These are phyloP conservation scores for Funneliformis caledonium DNA, from an alignment of 371 early-diverging fungal genomes.

Conservation along the genomic window DNA sequence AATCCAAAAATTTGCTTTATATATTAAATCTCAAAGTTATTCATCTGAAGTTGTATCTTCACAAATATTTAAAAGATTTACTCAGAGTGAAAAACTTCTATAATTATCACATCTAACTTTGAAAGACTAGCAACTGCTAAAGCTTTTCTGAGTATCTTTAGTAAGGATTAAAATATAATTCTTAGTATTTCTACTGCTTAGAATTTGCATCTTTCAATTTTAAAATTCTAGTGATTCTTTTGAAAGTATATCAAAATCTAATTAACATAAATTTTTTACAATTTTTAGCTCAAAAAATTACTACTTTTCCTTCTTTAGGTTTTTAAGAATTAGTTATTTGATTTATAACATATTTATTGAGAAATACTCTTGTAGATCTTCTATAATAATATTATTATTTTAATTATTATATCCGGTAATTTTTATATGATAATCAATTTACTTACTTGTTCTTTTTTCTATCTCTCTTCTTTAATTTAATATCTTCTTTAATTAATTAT, in stretches of 20 bases:
- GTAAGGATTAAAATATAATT: conserved; percentile 98
- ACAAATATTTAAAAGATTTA: conserved; percentile 98
- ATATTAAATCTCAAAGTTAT: too few species aligned
- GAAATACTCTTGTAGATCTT: too few species aligned
- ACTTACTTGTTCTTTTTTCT: conserved; percentile 60
- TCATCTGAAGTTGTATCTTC: conserved; percentile 86
- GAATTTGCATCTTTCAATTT: conserved; percentile 99
- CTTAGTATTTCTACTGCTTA: conserved; percentile 77
- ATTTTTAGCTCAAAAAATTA: too few species aligned
- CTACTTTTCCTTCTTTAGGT: too few species aligned
- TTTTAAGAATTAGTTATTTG: too few species aligned
- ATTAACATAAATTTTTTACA: neutral
- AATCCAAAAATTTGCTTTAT: conserved; percentile 95
- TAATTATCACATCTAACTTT: conserved; percentile 94
- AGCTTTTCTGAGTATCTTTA: conserved; percentile 99
- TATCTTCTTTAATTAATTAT: too few species aligned
- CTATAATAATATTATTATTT: too few species aligned
- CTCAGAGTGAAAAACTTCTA: conserved; percentile 99
- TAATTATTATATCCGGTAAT: too few species aligned
- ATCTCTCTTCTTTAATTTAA: conserved; percentile 95
- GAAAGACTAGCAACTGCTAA: conserved; percentile 97
- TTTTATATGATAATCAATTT: neutral
- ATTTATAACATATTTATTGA: too few species aligned
- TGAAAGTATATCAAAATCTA: neutral
- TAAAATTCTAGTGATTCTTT: conserved; percentile 84